Conservation (phyloP, 2,329 filamentous ascomycete genomes). For the Trichoderma harzianum region DNA sequence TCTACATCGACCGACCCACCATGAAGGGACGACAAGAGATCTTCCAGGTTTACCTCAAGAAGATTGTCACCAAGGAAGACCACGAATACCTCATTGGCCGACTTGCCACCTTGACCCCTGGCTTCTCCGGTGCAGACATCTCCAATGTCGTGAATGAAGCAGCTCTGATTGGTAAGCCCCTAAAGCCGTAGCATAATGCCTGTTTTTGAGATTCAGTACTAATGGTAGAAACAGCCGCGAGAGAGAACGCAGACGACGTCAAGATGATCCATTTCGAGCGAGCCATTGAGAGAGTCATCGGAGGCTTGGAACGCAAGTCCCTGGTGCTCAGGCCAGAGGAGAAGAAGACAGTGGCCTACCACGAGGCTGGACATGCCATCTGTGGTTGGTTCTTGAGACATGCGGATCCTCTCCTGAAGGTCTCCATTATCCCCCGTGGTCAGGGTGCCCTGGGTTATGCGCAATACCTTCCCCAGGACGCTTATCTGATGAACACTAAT, state of each 20-base stretch:
- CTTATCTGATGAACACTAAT: conserved; percentile 91
- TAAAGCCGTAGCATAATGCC: not conserved
- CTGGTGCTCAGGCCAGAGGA: conserved; percentile 89
- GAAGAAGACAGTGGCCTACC: conserved; percentile 94
- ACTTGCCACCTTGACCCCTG: conserved; percentile 86
- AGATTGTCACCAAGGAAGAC: conserved; percentile 91
- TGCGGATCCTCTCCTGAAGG: conserved; percentile 96
- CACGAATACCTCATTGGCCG: conserved; percentile 83
- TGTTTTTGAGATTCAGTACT: conserved; percentile 12
- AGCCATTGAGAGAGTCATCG: conserved; percentile 95
- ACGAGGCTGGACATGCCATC: conserved; percentile 96
- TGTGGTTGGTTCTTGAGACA: conserved; percentile 97
- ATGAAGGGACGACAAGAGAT: conserved; percentile 97
- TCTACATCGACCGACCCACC: conserved; percentile 88
- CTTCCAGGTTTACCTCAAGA: conserved; percentile 89
- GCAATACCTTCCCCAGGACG: conserved; percentile 92
- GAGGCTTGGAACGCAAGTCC: conserved; percentile 95
- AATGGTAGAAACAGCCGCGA: conserved; percentile 61
- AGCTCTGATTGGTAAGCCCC: conserved; percentile 74
- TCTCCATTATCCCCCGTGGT: conserved; percentile 96
- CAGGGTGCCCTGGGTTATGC: conserved; percentile 93
- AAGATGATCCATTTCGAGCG: conserved; percentile 92
- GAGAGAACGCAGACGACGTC: conserved; percentile 75
- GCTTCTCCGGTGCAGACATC: conserved; percentile 96
- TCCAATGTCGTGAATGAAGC: conserved; percentile 98